These are phyloP conservation scores for Cornus kousa DNA, from an alignment of 148 eudicot species.

Conservation along the genomic window DNA sequence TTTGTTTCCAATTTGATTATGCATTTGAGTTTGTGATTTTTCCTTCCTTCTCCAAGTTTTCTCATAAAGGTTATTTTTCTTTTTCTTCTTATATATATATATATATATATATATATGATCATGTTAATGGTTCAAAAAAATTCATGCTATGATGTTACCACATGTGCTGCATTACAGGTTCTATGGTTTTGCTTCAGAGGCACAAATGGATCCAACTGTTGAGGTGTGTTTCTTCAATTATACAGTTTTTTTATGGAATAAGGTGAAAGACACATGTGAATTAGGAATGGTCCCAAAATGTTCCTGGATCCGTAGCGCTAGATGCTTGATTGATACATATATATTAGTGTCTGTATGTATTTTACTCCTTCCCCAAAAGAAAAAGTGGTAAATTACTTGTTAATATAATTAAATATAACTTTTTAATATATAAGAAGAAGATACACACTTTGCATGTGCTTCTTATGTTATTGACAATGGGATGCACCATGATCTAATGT, in stretches of 20 bases:
- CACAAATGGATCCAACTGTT: slow-evolving; percentile 87
- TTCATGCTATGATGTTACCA: slow-evolving; percentile 8
- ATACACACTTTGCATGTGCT: too few species aligned
- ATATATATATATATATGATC: background rate
- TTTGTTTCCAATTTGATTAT: background rate
- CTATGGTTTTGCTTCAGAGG: slow-evolving; percentile 95
- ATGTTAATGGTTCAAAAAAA: background rate
- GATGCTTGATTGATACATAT: background rate
- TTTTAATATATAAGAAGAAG: too few species aligned
- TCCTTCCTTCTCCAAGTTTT: background rate
- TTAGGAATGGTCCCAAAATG: background rate
- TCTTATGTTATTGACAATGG: too few species aligned
- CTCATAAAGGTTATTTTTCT: background rate
- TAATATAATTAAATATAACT: background rate
- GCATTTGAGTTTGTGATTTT: background rate
- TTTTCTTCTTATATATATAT: background rate
- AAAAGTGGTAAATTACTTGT: slow-evolving; percentile 1
- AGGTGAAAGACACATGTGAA: background rate
- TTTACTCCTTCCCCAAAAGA: slow-evolving; percentile 3
- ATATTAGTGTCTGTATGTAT: too few species aligned
- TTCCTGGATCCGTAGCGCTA: background rate
- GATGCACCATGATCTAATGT: too few species aligned
- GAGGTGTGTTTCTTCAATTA: slow-evolving; percentile 49
- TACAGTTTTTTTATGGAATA: background rate
- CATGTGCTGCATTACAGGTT: slow-evolving; percentile 47